Base-by-base conservation (phyloP, 2,329 filamentous ascomycete genomes). In the Pseudogymnoascus sp. region DNA sequence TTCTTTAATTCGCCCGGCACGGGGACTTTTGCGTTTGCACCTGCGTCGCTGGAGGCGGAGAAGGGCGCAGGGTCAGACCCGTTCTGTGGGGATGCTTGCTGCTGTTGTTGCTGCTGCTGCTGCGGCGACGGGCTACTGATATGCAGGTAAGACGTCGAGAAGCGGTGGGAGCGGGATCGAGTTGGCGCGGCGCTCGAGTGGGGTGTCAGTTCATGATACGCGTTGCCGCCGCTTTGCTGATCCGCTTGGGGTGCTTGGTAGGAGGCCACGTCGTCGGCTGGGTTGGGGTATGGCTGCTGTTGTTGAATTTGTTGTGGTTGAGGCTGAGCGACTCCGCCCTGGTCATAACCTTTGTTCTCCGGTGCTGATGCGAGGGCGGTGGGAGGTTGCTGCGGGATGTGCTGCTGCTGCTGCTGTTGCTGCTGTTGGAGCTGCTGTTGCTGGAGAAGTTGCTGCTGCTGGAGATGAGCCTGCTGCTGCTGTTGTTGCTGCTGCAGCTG, bases 361-460 rank as follows among this genome's bases (percentile, higher is more conserved):
- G 66, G 26, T 69, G 70, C 64, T 70, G 64, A 21, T 63, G 37
- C 33, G 62, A 16, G 31, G 21, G 33, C 26, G 62, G 37, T 29
- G 37, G 38, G 19, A 16, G 62, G 24, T 59, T 50, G 53, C 62
- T 50, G 29, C 38, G 61, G 53, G 37, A 26, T 29, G 63, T 62
- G 64, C 38, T 31, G 62, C n/a, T 61, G 62, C 65, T 64, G 61
- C 65, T 68, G 40, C 64, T 69, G 69, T 61, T 71, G 67, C 26
- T 65, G 61, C 53, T 70, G 73, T 53, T 73, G 72, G 68, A 65
- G 38, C 56, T 63, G 65, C 66, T 59, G 38, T 7, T 40, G 38
- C 16, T 40, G 53, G 56, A 72, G 72, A 64, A 70, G 67, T 64
- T 70, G 70, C 62, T 70, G 73, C 59, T 73, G 72, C 53, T 31